These are phyloP conservation scores for Falciphora oryzae DNA, from an alignment of 2,329 filamentous ascomycete species.

Conservation along the genomic window DNA sequence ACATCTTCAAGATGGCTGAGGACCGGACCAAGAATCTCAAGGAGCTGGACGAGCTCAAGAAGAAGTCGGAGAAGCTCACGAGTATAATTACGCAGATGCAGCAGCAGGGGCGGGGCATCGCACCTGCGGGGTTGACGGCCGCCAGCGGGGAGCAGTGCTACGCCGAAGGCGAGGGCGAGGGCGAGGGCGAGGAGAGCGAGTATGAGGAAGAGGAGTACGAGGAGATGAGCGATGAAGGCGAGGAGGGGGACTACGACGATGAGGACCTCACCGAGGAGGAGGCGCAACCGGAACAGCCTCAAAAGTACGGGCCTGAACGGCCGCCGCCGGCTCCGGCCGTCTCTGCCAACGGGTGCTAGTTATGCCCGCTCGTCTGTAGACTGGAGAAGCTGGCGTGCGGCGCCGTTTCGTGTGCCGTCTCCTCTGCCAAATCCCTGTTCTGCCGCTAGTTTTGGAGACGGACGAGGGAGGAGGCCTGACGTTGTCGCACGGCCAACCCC, in stretches of 20 bases:
- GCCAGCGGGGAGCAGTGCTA: conserved; percentile 56
- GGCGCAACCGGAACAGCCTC: conserved; percentile 28
- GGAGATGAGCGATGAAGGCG: conserved; percentile 41
- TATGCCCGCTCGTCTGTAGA: conserved; percentile 7
- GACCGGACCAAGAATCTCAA: conserved; percentile 74
- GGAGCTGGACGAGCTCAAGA: conserved; percentile 71
- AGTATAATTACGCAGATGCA: conserved; percentile 96
- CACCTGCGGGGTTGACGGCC: conserved; percentile 50
- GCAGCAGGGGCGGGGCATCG: conserved; percentile 76
- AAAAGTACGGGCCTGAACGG: conserved; percentile 43
- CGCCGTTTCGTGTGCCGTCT: not conserved
- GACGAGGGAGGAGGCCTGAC: not conserved
- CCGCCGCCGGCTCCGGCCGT: conserved; percentile 28
- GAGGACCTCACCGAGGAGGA: conserved; percentile 22
- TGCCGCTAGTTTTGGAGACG: not conserved
- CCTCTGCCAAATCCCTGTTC: not conserved
- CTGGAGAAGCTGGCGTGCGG: not conserved
- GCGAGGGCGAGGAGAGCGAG: conserved; percentile 59
- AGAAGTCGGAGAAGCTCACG: conserved; percentile 86
- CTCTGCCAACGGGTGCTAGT: conserved; percentile 19
- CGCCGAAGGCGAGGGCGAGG: conserved; percentile 48
- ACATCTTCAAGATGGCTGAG: conserved; percentile 96
- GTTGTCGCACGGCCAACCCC: not conserved
- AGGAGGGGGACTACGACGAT: conserved; percentile 22
- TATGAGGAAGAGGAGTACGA: conserved; percentile 51